Conservation (phyloP, 306 rosid genomes). For the Crotalaria pallida region DNA sequence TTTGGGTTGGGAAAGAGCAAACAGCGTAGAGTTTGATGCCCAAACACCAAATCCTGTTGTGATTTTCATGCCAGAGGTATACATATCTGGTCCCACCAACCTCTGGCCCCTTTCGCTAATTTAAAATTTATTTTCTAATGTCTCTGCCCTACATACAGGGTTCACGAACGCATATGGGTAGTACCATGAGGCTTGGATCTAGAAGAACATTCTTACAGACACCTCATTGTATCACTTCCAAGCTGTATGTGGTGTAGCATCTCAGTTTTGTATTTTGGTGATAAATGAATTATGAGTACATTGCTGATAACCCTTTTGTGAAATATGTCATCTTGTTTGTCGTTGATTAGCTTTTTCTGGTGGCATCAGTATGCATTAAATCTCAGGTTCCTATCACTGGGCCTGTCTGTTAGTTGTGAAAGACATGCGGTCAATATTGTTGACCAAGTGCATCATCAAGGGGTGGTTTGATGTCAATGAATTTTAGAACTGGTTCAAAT, state of each 20-base stretch:
- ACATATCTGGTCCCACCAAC: not conserved
- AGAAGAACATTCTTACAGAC: conserved; percentile 78
- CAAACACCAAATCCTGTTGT: conserved; percentile 82
- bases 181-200: conserved; percentile 98
- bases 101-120: not conserved
- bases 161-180: conserved; percentile 96
- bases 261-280: conserved; percentile 3
- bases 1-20: conserved; percentile 82
- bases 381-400: not conserved
- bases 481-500: not conserved
- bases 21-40: conserved; percentile 77
- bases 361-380: not conserved
- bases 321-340: not conserved
- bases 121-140: not conserved
- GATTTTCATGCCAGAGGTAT: conserved; percentile 98
- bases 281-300: not conserved
- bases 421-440: conserved; percentile 2
- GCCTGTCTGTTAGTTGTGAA: conserved; percentile 2
- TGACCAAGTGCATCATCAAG: not conserved
- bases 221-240: conserved; percentile 74
- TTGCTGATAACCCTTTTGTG: not conserved
- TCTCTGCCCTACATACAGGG: conserved; percentile 43
- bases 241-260: conserved; percentile 63
- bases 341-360: too few species aligned
- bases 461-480: not conserved